Evolutionary conservation across 441 rosid genomes (phyloP).

Genomic region (Euphorbia schlechtendalii): DNA sequence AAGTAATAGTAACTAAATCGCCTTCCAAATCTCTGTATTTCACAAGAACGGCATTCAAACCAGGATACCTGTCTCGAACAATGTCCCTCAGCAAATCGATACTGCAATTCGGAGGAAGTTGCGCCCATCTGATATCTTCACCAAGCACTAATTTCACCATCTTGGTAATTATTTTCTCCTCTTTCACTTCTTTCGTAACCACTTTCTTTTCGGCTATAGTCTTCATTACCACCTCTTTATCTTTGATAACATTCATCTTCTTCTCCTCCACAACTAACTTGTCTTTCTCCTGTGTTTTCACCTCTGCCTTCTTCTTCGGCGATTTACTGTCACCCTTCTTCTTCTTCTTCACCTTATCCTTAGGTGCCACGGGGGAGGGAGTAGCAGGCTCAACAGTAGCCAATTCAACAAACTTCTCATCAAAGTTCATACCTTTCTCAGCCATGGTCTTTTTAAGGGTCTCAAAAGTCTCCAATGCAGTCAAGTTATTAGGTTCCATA

Average conservation of each 20-base stretch:
- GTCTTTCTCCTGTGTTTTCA: slow-evolving; percentile 28
- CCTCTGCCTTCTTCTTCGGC: slow-evolving; percentile 25
- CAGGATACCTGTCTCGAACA: slow-evolving; percentile 66
- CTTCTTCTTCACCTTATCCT: slow-evolving; percentile 27
- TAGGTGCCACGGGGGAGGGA: slow-evolving; percentile 12
- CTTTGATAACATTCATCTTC: slow-evolving; percentile 34
- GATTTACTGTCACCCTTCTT: slow-evolving; percentile 26
- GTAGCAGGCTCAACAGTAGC: slow-evolving; percentile 33
- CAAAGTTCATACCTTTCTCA: slow-evolving; percentile 62
- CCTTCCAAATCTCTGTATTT: slow-evolving; percentile 84
- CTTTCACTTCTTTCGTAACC: slow-evolving; percentile 37
- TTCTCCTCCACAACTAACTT: slow-evolving; percentile 39
- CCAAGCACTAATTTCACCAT: slow-evolving; percentile 80
- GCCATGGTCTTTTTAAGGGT: slow-evolving; percentile 52
- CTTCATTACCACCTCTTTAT: slow-evolving; percentile 51
- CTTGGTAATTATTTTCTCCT: slow-evolving; percentile 42
- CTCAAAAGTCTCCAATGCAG: slow-evolving; percentile 62
- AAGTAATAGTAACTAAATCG: slow-evolving; percentile 83
- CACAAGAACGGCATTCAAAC: slow-evolving; percentile 59
- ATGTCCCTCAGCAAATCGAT: slow-evolving; percentile 61
- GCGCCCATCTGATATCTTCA: slow-evolving; percentile 92
- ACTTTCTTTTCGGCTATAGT: slow-evolving; percentile 37
- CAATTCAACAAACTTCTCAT: slow-evolving; percentile 56
- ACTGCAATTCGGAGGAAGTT: slow-evolving; percentile 59
- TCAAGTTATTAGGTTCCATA: slow-evolving; percentile 71